Evolutionary conservation across 768 basidiomycete genomes (phyloP).

Genomic region (Boletus huronensis): DNA sequence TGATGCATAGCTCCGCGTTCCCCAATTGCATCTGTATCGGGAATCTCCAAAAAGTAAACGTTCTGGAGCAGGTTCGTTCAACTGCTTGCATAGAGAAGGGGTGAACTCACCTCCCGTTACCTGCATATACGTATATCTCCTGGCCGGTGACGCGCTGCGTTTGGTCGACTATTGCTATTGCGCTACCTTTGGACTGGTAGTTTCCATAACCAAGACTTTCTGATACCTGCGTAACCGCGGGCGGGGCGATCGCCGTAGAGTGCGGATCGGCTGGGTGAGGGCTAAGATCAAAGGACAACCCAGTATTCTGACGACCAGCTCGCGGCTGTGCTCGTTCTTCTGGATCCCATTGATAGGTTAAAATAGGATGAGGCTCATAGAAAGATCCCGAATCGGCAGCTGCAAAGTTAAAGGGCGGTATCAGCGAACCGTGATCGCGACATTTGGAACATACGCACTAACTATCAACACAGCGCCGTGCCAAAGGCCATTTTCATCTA

Average conservation of each 20-base stretch:
- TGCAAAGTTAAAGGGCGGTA: conserved; percentile 21
- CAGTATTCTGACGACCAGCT: conserved; percentile 26
- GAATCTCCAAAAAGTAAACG: conserved; percentile 94
- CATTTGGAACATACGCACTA: conserved; percentile 50
- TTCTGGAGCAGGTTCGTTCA: conserved; percentile 40
- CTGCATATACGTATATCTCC: conserved; percentile 69
- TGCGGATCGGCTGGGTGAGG: conserved; percentile 77
- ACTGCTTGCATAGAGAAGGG: neutral
- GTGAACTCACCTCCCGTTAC: conserved; percentile 48
- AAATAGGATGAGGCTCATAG: conserved; percentile 68
- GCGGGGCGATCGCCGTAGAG: conserved; percentile 40
- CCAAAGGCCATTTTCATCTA: conserved; percentile 76
- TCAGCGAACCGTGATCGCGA: neutral
- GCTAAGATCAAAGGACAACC: conserved; percentile 48
- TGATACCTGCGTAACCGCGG: neutral
- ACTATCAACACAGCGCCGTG: conserved; percentile 86
- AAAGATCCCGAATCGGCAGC: conserved; percentile 76
- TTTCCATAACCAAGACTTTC: conserved; percentile 6
- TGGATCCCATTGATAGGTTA: conserved; percentile 76
- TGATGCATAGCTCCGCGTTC: conserved; percentile 67
- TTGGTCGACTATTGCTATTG: conserved; percentile 27
- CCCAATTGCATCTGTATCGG: conserved; percentile 76
- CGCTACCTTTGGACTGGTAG: conserved; percentile 19
- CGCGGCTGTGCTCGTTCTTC: conserved; percentile 30
- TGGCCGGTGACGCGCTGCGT: conserved; percentile 52